Base-by-base conservation (phyloP, 2,329 filamentous ascomycete species). In the Aspergillus tubingensis region DNA sequence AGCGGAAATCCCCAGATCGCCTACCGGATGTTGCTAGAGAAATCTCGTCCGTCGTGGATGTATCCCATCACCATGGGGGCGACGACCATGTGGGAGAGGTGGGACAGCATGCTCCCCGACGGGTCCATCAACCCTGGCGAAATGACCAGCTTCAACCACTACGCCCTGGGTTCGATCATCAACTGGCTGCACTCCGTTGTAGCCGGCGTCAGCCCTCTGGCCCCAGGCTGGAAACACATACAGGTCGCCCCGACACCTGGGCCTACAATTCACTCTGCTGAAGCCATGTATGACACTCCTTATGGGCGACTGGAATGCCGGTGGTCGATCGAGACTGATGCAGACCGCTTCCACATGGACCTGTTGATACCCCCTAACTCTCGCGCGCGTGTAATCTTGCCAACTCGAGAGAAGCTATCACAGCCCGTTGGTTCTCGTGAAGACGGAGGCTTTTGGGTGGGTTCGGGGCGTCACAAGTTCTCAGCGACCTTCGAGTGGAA, bases 61-160 rank as follows among this genome's bases (percentile, higher is more conserved):
- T 79, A 78, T 54, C 75, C 72, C 4, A 71, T 80, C 11, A 71
- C 65, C 7, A 79, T 78, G 76, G 74, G 73, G 2, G 77, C 73
- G 0, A 80, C 79, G 0, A 80, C 77, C 0, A 73, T 75, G 8
- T 81, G 78, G 78, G 79, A 81, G 59, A 69, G 79, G 8, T 80
- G 78, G 78, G 74, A 81, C 60, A 74, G 70, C 49, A 72, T 80
- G 67, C 61, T 74, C 5, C 71, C 76, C 0, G 69, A 79, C 52
- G 76, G 75, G 2, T 66, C 59, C 1, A 69, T 80, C 50, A 80
- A 80, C 53, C 69, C 74, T 0, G 77, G 77, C 0, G 63, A 71
- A 15, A 80, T 80, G 78, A 80, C 77, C 0, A 76, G 72, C 39
- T 78, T 78, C 59, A 79, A 80, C 53, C 78, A 81, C 50, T 79